A percentile compares a stretch with the other conserved stretches of the same genome.
phyloP scores from a whole-genome alignment of 108 stramenopile species.

The Skeletonema tropicum region DNA sequence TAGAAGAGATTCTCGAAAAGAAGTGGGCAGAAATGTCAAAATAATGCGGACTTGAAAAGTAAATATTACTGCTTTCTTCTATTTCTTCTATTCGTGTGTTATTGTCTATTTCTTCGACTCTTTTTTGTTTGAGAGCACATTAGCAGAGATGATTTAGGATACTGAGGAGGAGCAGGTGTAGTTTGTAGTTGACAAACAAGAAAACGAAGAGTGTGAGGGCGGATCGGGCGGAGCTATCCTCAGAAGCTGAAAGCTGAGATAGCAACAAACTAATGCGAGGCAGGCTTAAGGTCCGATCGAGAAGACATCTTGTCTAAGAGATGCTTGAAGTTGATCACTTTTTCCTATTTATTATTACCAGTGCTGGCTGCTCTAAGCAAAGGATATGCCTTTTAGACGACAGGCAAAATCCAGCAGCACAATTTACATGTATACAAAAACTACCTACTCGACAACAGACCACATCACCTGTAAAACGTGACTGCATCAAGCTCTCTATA shows the following conservation, averaged over 20 bases:
- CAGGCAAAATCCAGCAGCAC: neutral
- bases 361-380: neutral
- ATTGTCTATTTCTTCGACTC: too few relatives aligned
- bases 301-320: neutral
- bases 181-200: too few relatives aligned
- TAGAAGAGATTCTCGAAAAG: conserved; percentile 39
- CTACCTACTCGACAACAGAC: neutral
- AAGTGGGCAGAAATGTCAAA: conserved; percentile 18
- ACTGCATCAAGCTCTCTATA: neutral
- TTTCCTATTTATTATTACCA: neutral
- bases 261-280: too few relatives aligned
- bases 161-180: too few relatives aligned
- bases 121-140: too few relatives aligned
- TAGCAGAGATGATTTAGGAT: too few relatives aligned
- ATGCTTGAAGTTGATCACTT: neutral
- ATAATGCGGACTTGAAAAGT: neutral
- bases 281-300: too few relatives aligned
- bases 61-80: neutral
- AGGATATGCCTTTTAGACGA: neutral
- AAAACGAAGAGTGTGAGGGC: too few relatives aligned
- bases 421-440: conserved; percentile 1
- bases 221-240: too few relatives aligned
- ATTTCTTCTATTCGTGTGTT: too few relatives aligned
- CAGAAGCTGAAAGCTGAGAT: too few relatives aligned
- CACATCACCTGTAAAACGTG: neutral